Base-by-base conservation (phyloP, 2,329 filamentous ascomycete species). In the Talaromyces sp. region DNA sequence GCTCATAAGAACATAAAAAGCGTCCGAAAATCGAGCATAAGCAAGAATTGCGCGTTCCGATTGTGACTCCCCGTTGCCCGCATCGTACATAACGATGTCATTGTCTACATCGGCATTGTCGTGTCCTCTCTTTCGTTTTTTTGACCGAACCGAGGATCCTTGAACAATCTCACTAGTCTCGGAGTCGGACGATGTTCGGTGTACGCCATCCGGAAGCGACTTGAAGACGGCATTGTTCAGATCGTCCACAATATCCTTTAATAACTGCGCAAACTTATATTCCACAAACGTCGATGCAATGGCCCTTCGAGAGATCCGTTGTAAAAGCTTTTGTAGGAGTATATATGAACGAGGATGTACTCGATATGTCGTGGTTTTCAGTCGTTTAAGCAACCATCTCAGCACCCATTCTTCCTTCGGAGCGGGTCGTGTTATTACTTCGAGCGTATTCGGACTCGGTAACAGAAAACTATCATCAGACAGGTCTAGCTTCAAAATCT, bases 231-330 rank as follows among this genome's bases (percentile, higher is more conserved):
- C 72, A 45, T 75, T 72, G 56, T 74, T 72, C 68, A 80, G 68
- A 60, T 92, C 89, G 58, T 86, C 82, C 58, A 93, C 77, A 0
- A 89, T 86, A 70, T 87, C 85, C 70, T 89, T 86, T 49, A 96
- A 75, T 10, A 92, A 85, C 0, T 79, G 77, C 38, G 91, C 78
- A 62, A 96, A 91, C 54, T 86, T 84, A 65, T 89, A 83, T 65
- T 93, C 88, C 25, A 86, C 88, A 6, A 96, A 82, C 3, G 90
- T 87, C 65, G 88, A 88, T 8, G 91, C 90, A 27, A 91, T 81
- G 11, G 87, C 88, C 54, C 90, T 88, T 0, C 88, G 80, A 0
- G 91, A 89, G 19, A 94, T 86, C n/a, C 87, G 83, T 70, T 88
- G 87, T 62, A 90, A 81, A 1, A 91, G 80, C 81, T 88, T 87